Percentiles rank a stretch among this genome's conserved stretches.
These are phyloP conservation scores for Neurospora discreta DNA, from an alignment of 495 filamentous ascomycete genomes.

Conservation along the genomic window DNA sequence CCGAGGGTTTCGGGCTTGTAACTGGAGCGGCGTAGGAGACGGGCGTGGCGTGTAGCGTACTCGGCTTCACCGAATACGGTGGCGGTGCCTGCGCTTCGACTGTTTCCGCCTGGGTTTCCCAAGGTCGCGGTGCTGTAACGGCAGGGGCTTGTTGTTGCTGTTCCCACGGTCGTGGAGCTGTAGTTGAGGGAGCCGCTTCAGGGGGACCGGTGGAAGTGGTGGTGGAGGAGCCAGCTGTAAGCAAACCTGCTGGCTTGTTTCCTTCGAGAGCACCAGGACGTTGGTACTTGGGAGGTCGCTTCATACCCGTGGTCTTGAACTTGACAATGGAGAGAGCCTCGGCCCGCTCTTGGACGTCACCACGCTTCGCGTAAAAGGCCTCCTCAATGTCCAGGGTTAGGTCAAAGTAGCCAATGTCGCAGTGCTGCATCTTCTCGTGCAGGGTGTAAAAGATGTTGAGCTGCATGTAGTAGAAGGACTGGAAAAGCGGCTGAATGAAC, in stretches of 20 bases:
- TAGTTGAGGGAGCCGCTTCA: slow-evolving; percentile 2
- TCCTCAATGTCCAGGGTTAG: slow-evolving; percentile 81
- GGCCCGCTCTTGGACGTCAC: slow-evolving; percentile 68
- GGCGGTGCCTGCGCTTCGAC: slow-evolving; percentile 30
- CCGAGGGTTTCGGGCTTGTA: slow-evolving; percentile 18
- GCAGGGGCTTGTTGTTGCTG: slow-evolving; percentile 2
- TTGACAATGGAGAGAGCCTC: slow-evolving; percentile 75
- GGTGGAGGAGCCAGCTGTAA: slow-evolving; percentile 29
- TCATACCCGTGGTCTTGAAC: slow-evolving; percentile 73
- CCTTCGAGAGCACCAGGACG: slow-evolving; percentile 27
- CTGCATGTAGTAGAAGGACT: slow-evolving; percentile 99
- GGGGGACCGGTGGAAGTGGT: slow-evolving; percentile 8
- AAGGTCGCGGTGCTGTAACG: slow-evolving; percentile 6
- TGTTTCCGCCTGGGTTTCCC: slow-evolving; percentile 16
- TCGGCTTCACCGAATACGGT: slow-evolving; percentile 42
- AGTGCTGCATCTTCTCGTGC: slow-evolving; percentile 92
- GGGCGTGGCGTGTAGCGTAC: slow-evolving; percentile 20
- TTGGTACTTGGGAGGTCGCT: slow-evolving; percentile 42
- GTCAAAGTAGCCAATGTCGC: slow-evolving; percentile 96
- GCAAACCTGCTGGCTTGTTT: slow-evolving; percentile 25
- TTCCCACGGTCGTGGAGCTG: not conserved
- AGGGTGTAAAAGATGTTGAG: slow-evolving; percentile 98
- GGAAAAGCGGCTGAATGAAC: slow-evolving; percentile 95
- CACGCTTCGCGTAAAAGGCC: slow-evolving; percentile 78
- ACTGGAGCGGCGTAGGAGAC: slow-evolving; percentile 44